Percentiles rank a stretch among this genome's conserved stretches.
Evolutionary conservation across 2,329 filamentous ascomycete species (phyloP).

Genomic region (Mariannaea elegans): DNA sequence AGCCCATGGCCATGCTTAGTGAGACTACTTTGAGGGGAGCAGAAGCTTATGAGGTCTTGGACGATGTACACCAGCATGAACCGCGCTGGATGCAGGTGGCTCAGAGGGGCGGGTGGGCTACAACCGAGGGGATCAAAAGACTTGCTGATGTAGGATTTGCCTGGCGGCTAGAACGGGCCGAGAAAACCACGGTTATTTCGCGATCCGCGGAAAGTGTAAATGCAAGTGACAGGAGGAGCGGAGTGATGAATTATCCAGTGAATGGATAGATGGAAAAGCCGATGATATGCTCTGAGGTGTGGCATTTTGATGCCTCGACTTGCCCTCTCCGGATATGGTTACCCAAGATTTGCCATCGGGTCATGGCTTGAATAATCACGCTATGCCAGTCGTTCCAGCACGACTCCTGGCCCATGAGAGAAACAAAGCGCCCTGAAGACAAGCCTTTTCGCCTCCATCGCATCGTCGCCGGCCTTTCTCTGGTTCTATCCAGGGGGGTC

Average conservation of each 20-base stretch:
- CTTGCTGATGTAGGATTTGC: background rate
- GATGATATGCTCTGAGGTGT: background rate
- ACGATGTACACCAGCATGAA: background rate
- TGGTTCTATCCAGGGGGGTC: background rate
- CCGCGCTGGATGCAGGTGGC: background rate
- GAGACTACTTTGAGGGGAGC: background rate
- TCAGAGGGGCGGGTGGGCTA: background rate
- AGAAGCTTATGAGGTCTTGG: background rate
- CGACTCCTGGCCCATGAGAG: background rate
- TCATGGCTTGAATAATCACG: background rate
- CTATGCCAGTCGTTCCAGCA: background rate
- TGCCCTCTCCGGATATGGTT: background rate
- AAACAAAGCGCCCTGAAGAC: background rate
- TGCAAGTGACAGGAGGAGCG: background rate
- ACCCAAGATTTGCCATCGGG: background rate
- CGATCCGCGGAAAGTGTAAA: background rate
- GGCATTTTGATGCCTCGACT: background rate
- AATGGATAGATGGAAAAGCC: background rate
- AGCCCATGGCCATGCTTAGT: slow-evolving; percentile 4
- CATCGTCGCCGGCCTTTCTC: background rate
- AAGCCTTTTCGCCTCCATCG: background rate
- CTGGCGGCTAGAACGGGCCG: slow-evolving; percentile 12
- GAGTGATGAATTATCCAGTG: background rate
- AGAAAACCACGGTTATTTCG: background rate
- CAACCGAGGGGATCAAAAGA: background rate